phyloP scores from a whole-genome alignment of 148 eudicot species.

The Rhododendron ovatum region DNA sequence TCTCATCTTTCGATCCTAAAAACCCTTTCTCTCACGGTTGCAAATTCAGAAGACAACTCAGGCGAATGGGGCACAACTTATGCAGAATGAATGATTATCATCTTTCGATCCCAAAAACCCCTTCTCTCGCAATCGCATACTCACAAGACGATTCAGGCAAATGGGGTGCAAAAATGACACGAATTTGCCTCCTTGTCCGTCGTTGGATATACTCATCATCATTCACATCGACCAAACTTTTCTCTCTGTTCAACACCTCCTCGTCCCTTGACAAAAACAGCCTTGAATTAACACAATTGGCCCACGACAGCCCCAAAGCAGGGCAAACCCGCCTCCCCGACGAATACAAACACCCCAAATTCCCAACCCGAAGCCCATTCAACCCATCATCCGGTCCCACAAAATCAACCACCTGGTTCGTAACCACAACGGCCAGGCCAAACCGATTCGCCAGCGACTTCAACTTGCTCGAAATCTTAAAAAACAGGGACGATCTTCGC shows the following conservation, averaged over 20 bases:
- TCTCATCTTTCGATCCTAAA: neutral
- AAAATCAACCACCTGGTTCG: constrained; percentile 79
- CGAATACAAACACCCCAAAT: constrained; percentile 46
- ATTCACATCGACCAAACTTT: constrained; percentile 32
- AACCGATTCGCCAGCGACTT: constrained; percentile 48
- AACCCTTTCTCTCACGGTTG: neutral
- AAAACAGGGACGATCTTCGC: constrained; percentile 56
- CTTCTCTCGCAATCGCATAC: constrained; percentile 52
- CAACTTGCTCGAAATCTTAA: constrained; percentile 60
- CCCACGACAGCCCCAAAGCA: constrained; percentile 88
- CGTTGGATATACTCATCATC: constrained; percentile 16
- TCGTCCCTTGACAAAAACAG: constrained; percentile 66
- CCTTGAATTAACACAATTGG: constrained; percentile 74
- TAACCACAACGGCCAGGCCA: constrained; percentile 72
- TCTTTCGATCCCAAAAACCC: constrained; percentile 57
- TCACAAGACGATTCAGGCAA: constrained; percentile 77
- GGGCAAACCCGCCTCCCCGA: constrained; percentile 77
- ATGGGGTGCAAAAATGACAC: constrained; percentile 82
- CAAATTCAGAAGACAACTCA: constrained; percentile 50
- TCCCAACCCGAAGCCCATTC: constrained; percentile 53
- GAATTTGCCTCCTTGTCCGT: constrained; percentile 49
- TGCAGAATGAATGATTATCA: neutral
- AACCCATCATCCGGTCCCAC: constrained; percentile 37
- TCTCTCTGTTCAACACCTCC: constrained; percentile 36
- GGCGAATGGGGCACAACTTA: neutral